Base-by-base conservation (phyloP, 2,329 filamentous ascomycete species). In the Passalora sequoiae region DNA sequence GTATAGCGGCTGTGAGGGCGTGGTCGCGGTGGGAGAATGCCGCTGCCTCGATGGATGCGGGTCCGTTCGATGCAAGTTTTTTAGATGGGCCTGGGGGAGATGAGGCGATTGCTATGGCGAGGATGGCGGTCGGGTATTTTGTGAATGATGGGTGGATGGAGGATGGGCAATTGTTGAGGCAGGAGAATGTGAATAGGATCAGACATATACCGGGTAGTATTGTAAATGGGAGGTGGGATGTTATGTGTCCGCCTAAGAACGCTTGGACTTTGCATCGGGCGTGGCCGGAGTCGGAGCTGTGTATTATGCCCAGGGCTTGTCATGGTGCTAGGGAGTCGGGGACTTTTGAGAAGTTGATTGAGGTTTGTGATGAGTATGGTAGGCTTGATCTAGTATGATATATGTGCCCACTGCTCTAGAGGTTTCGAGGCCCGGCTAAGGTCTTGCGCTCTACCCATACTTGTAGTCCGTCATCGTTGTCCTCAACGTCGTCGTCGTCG, bases 211-310 rank as follows among this genome's bases (percentile, higher is more conserved):
- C 45, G 4, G 22, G 40, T 44, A 39, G 15, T 10, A 44, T 47
- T 9, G 40, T 47, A 6, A 40, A 47, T 24, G 45, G 45, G 10
- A 24, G 45, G 8, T 32, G 38, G 12, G 45, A 47, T 24, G 15
- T 44, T 3, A 28, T 43, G 4, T 44, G 40, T 16, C 33, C 41
- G 9, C 35, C 45, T 6, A 19, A 35, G n/a, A 35, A 35, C 16
- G 45, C 45, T 7, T 47, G 37, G 33, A 25, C 29, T 8, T 24
- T 47, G 15, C 40, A 47, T 16, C 31, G 24, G 8, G 40, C 29
- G 3, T 36, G 43, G 33, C 45, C 45, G 4, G 30, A 44, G 10
- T 25, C 40, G 20, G 15, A 21, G 3, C 17, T 47, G 27, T 32
- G 40, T 27, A 24, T 32, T 28, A 32, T 47, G 17, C 16, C 33